These are phyloP conservation scores for Eucalyptus erythrocorys DNA, from an alignment of 345 rosid species.

Conservation along the genomic window DNA sequence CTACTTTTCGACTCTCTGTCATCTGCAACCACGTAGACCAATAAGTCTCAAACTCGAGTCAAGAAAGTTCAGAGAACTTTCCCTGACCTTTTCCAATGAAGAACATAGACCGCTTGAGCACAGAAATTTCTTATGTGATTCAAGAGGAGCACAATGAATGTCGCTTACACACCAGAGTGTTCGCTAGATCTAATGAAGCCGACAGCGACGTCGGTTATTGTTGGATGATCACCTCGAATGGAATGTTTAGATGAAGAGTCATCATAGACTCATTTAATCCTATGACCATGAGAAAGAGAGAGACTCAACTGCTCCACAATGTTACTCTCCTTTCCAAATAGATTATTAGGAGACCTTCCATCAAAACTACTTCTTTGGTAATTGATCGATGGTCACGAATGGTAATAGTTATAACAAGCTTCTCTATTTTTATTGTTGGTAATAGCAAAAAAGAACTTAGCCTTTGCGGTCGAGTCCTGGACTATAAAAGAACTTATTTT, in stretches of 20 bases:
- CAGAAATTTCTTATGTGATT: neutral
- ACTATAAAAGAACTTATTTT: neutral
- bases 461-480: too few relatives aligned
- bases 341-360: too few relatives aligned
- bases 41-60: neutral
- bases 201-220: rapidly evolving
- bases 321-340: too few relatives aligned
- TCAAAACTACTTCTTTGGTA: neutral
- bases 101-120: neutral
- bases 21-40: neutral
- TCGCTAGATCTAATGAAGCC: neutral
- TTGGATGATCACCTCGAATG: neutral
- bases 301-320: neutral
- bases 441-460: too few relatives aligned
- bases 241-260: neutral
- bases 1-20: neutral
- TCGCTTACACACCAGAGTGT: neutral
- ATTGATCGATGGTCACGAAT: too few relatives aligned
- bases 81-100: neutral
- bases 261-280: neutral
- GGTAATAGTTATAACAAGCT: too few relatives aligned
- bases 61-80: neutral
- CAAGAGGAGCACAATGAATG: neutral
- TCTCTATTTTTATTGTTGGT: too few relatives aligned
- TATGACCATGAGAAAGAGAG: neutral